These are phyloP conservation scores for Papiliotrema nemorosa DNA, from an alignment of 1,284 basidiomycete genomes.

Conservation along the genomic window DNA sequence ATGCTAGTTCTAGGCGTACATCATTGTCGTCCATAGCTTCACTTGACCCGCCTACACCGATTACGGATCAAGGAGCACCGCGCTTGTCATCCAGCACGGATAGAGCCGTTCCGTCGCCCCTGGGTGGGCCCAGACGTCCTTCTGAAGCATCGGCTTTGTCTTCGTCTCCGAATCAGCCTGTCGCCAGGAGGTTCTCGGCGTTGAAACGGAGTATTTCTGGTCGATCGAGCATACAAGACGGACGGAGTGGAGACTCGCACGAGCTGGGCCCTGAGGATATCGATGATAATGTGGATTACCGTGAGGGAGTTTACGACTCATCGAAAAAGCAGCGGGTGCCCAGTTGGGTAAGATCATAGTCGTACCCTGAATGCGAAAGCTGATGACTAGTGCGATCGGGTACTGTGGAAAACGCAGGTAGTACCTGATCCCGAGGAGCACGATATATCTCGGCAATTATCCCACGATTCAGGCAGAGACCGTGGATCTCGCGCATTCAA, in stretches of 20 bases:
- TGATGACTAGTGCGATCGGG: conserved; percentile 45
- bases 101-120: background rate
- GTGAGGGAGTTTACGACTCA: conserved; percentile 52
- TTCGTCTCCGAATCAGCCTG: conserved; percentile 6
- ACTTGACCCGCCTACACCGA: background rate
- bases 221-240: conserved; percentile 12
- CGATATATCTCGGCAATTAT: conserved; percentile 3
- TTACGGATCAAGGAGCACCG: background rate
- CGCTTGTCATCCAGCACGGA: background rate
- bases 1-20: conserved; percentile 16
- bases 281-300: conserved; percentile 34
- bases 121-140: conserved; percentile 1
- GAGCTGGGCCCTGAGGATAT: conserved; percentile 20
- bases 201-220: conserved; percentile 37
- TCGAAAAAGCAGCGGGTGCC: conserved; percentile 54
- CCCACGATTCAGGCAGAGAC: too few species aligned
- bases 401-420: conserved; percentile 48
- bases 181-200: conserved; percentile 17
- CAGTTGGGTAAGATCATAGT: conserved; percentile 45
- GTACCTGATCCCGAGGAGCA: conserved; percentile 25
- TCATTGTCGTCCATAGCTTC: conserved; percentile 24
- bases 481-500: conserved; percentile 10
- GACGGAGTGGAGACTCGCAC: conserved; percentile 8
- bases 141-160: conserved; percentile 1
- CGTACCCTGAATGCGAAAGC: background rate